Conservation (phyloP, 169 alveolate genomes). For the Eimeria zaria region DNA sequence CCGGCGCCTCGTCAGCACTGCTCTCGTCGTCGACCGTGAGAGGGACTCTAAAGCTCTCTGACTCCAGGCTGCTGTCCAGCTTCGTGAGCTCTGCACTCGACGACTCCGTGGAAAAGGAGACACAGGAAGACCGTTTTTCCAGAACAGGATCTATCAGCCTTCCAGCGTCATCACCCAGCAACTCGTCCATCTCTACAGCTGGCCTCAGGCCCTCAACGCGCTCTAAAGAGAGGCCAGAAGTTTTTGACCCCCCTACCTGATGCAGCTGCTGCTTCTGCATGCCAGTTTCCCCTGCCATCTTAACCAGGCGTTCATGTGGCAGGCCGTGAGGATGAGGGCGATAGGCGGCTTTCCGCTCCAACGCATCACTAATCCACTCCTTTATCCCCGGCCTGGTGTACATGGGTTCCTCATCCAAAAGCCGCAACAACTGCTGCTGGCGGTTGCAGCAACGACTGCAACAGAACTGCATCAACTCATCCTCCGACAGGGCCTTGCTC, state of each 20-base stretch:
- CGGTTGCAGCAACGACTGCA: conserved; percentile 79
- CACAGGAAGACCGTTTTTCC: conserved; percentile 33
- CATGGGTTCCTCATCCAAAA: conserved; percentile 76
- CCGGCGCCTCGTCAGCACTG: conserved; percentile 64
- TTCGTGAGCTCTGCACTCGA: conserved; percentile 44
- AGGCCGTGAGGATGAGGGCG: conserved; percentile 76
- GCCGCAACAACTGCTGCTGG: conserved; percentile 75
- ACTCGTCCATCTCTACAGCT: conserved; percentile 50
- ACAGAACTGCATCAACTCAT: conserved; percentile 61
- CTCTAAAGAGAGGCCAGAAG: not conserved
- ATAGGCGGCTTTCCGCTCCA: conserved; percentile 72
- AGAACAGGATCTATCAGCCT: conserved; percentile 32
- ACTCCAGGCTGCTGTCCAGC: conserved; percentile 30
- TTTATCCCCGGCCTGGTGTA: conserved; percentile 66
- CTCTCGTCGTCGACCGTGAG: conserved; percentile 70
- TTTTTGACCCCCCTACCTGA: not conserved
- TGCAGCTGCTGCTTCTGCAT: conserved; percentile 1
- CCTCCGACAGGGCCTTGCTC: conserved; percentile 74
- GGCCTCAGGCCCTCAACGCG: not conserved
- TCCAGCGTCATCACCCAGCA: conserved; percentile 21
- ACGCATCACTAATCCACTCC: conserved; percentile 75
- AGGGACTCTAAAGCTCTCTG: conserved; percentile 43
- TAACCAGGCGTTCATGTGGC: not conserved
- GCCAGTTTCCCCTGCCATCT: conserved; percentile 1
- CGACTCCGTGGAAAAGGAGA: conserved; percentile 58